Conservation (phyloP, 805 yeast genomes). For the Candida nanaspora region DNA sequence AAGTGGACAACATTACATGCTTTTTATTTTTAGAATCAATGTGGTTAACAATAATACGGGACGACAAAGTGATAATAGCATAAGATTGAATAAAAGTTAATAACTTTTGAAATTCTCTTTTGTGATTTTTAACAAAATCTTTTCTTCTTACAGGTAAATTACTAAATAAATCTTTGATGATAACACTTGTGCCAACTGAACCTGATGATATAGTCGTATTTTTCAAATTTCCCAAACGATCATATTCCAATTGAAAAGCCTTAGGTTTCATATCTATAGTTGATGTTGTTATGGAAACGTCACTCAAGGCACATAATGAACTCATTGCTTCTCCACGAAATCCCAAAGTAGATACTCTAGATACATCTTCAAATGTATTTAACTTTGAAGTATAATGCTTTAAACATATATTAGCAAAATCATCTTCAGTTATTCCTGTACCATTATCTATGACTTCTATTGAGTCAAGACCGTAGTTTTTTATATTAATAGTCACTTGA, state of each 20-base stretch:
- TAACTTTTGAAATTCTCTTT: slow-evolving; percentile 68
- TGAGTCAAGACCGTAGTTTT: slow-evolving; percentile 65
- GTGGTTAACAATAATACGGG: slow-evolving; percentile 58
- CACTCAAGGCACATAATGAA: slow-evolving; percentile 53
- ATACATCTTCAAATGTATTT: slow-evolving; percentile 45
- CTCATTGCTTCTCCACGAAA: slow-evolving; percentile 80
- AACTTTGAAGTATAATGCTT: slow-evolving; percentile 69
- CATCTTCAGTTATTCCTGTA: slow-evolving; percentile 46
- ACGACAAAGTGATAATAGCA: slow-evolving; percentile 49
- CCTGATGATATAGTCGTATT: slow-evolving; percentile 36
- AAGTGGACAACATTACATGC: slow-evolving; percentile 39
- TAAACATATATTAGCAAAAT: slow-evolving; percentile 46
- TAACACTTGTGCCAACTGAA: slow-evolving; percentile 62
- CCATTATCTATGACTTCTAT: slow-evolving; percentile 70
- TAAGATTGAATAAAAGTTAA: slow-evolving; percentile 58
- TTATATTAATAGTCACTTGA: slow-evolving; percentile 59
- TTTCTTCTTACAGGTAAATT: slow-evolving; percentile 76
- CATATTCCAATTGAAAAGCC: slow-evolving; percentile 51
- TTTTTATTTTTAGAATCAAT: slow-evolving; percentile 40
- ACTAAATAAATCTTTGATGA: slow-evolving; percentile 52
- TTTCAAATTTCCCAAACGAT: slow-evolving; percentile 44
- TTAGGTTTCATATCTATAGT: slow-evolving; percentile 40
- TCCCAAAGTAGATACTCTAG: slow-evolving; percentile 49
- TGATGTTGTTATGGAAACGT: slow-evolving; percentile 44
- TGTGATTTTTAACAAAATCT: slow-evolving; percentile 59